These are phyloP conservation scores for Elsinoe fawcettii DNA, from an alignment of 2,329 filamentous ascomycete species.

Conservation along the genomic window DNA sequence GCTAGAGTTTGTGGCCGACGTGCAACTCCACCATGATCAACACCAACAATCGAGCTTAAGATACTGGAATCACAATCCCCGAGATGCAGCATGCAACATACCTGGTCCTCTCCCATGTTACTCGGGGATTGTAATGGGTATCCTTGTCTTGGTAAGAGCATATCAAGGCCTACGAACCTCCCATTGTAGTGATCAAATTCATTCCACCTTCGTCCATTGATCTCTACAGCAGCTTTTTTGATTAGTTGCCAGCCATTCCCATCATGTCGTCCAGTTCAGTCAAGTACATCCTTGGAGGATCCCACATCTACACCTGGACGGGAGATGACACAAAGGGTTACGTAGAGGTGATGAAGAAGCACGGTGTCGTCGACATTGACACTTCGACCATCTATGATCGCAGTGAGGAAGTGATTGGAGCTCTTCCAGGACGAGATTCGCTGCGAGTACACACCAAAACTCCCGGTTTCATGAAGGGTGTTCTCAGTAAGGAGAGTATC, in stretches of 20 bases:
- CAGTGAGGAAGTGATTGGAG: constrained; percentile 1
- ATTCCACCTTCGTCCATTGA: too few species aligned
- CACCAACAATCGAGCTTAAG: not conserved
- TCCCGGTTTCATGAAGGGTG: not conserved
- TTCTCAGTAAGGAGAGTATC: constrained; percentile 33
- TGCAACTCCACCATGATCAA: not conserved
- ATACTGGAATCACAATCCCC: not conserved
- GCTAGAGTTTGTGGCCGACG: not conserved
- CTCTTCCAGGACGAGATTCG: not conserved
- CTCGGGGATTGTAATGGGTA: not conserved
- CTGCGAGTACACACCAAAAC: constrained; percentile 10
- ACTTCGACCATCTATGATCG: constrained; percentile 35
- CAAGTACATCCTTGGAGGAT: constrained; percentile 3
- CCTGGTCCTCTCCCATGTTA: not conserved
- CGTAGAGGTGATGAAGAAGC: constrained; percentile 24
- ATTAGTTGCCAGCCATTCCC: not conserved
- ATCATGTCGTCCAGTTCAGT: not conserved
- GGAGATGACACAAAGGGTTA: not conserved
- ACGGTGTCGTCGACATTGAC: constrained; percentile 33
- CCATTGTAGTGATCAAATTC: not conserved
- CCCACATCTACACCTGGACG: constrained; percentile 4
- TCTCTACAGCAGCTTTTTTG: not conserved
- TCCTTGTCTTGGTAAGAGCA: not conserved
- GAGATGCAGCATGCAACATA: not conserved
- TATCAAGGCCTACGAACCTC: not conserved